Evolutionary conservation across 2,329 filamentous ascomycete genomes (phyloP), one percentile per base, ranked within the genome.

Genomic region (Alternaria alternata): DNA sequence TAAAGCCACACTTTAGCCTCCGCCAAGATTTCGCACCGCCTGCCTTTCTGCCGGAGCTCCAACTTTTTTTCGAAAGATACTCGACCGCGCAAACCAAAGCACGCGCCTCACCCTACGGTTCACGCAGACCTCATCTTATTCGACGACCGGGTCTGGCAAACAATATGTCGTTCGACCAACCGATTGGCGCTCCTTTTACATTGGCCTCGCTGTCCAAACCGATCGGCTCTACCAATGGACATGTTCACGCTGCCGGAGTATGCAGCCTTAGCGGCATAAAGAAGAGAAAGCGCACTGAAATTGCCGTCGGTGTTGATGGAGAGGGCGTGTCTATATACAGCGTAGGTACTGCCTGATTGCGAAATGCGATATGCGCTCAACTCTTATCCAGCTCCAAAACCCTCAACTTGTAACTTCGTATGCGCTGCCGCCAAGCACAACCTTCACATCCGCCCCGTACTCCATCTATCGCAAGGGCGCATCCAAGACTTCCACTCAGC

Each of bases 291-390:
- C 81, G 87, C 73, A 84, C 87, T 68, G 87, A 89, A 70, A 80
- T 89, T 52, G 86, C 81, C 32, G 82, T 87, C 20, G 86, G 82
- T 1, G 79, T 88, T 14, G 86, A 89, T 71, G 86, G 87, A 39
- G 86, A 89, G 71, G 84, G 85, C 30, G 78, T 89, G 51, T 88
- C 85, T 64, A 84, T 89, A 36, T 89, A 89, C 77, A 87, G 87
- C 76, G 87, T 89, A 80, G 39, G 74, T 56, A 18, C 43, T n/a
- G 1, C 44, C 39, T 7, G 9, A 14, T 22, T 30, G 28, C 28
- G 9, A 20, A 48, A 76, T 7, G 16, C 18, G 14, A 24, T 26
- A 20, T 38, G 41, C 24, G 54, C 61, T 69, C 74, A 67, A 54
- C 34, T 36, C 28, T 26, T 49, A 26, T 30, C 30, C 59, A 89